Percentiles rank a stretch among this genome's conserved stretches.
Conservation (phyloP, 169 alveolate genomes). For the Plasmodium blacklocki region DNA sequence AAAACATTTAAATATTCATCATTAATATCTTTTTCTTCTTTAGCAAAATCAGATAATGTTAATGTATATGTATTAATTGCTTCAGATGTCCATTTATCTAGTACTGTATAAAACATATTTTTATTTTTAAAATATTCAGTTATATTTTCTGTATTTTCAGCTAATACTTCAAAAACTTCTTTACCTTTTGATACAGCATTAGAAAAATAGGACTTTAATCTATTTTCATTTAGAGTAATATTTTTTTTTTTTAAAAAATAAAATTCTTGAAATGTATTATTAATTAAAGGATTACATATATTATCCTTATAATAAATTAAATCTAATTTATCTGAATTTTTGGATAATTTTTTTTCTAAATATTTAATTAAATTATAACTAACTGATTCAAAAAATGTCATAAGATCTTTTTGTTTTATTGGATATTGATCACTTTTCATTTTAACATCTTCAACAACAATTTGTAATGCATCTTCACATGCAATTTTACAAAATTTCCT, state of each 20-base stretch:
- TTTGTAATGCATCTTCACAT: constrained; percentile 78
- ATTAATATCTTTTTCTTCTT: constrained; percentile 72
- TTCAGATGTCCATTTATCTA: constrained; percentile 75
- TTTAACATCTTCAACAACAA: constrained; percentile 67
- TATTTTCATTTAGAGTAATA: constrained; percentile 64
- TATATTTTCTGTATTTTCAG: constrained; percentile 72
- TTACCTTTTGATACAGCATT: constrained; percentile 74
- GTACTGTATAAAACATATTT: constrained; percentile 50
- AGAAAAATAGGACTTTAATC: constrained; percentile 37
- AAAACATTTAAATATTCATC: constrained; percentile 47
- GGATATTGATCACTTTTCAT: constrained; percentile 78
- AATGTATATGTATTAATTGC: constrained; percentile 56
- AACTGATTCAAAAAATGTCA: constrained; percentile 69
- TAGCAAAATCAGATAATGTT: constrained; percentile 62
- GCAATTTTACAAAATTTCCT: constrained; percentile 74
- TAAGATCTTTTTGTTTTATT: constrained; percentile 70
- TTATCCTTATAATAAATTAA: constrained; percentile 67
- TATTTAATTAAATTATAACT: constrained; percentile 71
- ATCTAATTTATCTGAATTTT: constrained; percentile 70
- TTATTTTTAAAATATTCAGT: constrained; percentile 74
- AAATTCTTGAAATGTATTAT: constrained; percentile 73
- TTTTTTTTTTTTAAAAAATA: constrained; percentile 70
- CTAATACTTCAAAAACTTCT: constrained; percentile 68
- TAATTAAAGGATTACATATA: constrained; percentile 72
- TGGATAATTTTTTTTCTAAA: constrained; percentile 72